These are phyloP conservation scores for Moesziomyces sp. DNA, from an alignment of 1,284 basidiomycete genomes.

Conservation along the genomic window DNA sequence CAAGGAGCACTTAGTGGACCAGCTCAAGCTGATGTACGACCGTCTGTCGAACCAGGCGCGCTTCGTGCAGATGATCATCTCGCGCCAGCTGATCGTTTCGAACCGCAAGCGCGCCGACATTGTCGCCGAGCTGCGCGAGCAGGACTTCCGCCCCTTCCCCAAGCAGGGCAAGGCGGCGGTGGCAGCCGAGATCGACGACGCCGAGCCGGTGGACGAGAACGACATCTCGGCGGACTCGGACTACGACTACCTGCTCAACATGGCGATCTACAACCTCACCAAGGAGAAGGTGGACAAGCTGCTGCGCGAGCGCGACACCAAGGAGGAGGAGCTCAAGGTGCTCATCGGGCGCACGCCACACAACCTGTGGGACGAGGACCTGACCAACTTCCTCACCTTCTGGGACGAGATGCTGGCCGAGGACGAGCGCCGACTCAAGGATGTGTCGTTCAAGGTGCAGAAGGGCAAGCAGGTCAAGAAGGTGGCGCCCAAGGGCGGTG, in stretches of 20 bases:
- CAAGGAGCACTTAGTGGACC: conserved; percentile 83
- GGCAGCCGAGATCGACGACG: conserved; percentile 73
- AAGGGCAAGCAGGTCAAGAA: conserved; percentile 76
- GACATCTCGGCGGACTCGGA: conserved; percentile 75
- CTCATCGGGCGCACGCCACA: conserved; percentile 83
- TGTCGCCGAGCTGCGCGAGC: conserved; percentile 81
- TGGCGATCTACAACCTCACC: conserved; percentile 95
- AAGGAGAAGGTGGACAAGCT: conserved; percentile 93
- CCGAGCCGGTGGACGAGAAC: conserved; percentile 73
- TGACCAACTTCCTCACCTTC: conserved; percentile 82
- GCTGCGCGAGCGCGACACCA: conserved; percentile 80
- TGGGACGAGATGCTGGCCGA: conserved; percentile 77
- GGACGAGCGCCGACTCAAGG: conserved; percentile 74
- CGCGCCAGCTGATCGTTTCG: conserved; percentile 86
- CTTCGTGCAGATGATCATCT: conserved; percentile 96
- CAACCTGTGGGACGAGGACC: conserved; percentile 89
- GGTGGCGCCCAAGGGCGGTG: conserved; percentile 71
- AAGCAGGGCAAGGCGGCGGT: conserved; percentile 77
- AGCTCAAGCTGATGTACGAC: conserved; percentile 85
- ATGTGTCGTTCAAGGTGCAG: conserved; percentile 69
- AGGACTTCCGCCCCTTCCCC: conserved; percentile 88
- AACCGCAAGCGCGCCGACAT: conserved; percentile 91
- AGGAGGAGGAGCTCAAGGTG: conserved; percentile 83
- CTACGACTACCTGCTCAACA: conserved; percentile 92
- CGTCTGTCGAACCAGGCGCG: conserved; percentile 93